These are phyloP conservation scores for Curvularia verruculosa DNA, from an alignment of 2,329 filamentous ascomycete species.

Conservation along the genomic window DNA sequence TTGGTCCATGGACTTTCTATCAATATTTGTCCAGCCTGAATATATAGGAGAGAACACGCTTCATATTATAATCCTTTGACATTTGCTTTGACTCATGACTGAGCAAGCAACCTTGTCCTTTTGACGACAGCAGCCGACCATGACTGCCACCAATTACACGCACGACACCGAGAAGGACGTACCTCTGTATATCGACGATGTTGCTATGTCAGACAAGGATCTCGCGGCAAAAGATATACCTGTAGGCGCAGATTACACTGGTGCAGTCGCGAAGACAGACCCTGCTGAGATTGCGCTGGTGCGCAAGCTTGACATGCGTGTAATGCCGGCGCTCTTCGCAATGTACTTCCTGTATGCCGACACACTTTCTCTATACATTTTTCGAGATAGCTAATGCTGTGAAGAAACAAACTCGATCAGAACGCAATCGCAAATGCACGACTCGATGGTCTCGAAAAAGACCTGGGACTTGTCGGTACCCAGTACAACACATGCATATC, in stretches of 20 bases:
- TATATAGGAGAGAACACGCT: slow-evolving; percentile 25
- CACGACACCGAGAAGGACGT: slow-evolving; percentile 23
- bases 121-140: slow-evolving; percentile 5
- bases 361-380: neutral
- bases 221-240: neutral
- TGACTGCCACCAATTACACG: slow-evolving; percentile 13
- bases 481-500: slow-evolving; percentile 55
- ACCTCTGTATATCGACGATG: slow-evolving; percentile 26
- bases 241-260: slow-evolving; percentile 28
- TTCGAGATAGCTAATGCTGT: neutral
- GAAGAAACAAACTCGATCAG: slow-evolving; percentile 54
- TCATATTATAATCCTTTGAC: neutral
- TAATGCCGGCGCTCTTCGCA: slow-evolving; percentile 33
- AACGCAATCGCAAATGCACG: slow-evolving; percentile 70
- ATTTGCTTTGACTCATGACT: neutral
- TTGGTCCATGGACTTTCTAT: slow-evolving; percentile 21
- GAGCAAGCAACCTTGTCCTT: neutral
- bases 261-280: slow-evolving; percentile 32
- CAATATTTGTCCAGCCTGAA: slow-evolving; percentile 24
- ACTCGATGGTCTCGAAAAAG: slow-evolving; percentile 65
- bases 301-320: slow-evolving; percentile 33
- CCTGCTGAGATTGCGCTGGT: slow-evolving; percentile 35
- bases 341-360: slow-evolving; percentile 51
- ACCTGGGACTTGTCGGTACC: slow-evolving; percentile 43
- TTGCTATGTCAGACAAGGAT: slow-evolving; percentile 12